These are phyloP conservation scores for Trichoderma harzianum DNA, from an alignment of 2,329 filamentous ascomycete genomes.

Conservation along the genomic window DNA sequence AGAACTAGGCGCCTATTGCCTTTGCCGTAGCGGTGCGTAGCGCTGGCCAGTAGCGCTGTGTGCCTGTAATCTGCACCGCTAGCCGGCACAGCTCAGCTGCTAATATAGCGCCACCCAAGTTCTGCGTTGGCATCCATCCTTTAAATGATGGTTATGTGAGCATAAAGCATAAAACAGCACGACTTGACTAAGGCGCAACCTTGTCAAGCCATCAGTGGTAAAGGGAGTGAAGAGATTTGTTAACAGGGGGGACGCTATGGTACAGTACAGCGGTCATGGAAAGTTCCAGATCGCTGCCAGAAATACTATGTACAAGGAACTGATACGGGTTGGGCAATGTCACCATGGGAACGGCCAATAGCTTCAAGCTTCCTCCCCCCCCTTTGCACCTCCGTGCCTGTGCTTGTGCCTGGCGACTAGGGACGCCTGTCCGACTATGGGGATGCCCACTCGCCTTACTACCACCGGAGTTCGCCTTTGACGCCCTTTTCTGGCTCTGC, in stretches of 20 bases:
- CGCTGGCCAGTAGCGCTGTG: neutral
- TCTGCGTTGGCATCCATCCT: conserved; percentile 2
- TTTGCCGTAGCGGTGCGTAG: neutral
- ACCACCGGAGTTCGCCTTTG: conserved; percentile 40
- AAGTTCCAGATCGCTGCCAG: conserved; percentile 17
- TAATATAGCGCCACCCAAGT: neutral
- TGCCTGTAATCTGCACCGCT: conserved; percentile 7
- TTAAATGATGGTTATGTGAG: neutral
- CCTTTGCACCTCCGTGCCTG: conserved; percentile 1
- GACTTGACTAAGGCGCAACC: neutral
- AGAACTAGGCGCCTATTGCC: neutral
- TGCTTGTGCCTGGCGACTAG: neutral
- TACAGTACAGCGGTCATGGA: conserved; percentile 16
- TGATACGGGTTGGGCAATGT: conserved; percentile 12
- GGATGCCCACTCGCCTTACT: conserved; percentile 15
- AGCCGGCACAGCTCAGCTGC: conserved; percentile 9
- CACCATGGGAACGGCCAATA: conserved; percentile 14
- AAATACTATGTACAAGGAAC: conserved; percentile 3
- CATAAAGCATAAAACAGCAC: neutral
- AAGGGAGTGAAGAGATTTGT: conserved; percentile 12
- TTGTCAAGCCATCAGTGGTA: neutral
- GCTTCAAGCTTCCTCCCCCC: neutral
- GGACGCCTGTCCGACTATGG: conserved; percentile 2
- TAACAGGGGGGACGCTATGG: conserved; percentile 7
- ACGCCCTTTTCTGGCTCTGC: conserved; percentile 35